Percentiles rank a stretch among this genome's conserved stretches.
These are phyloP conservation scores for Hyphodiscus sp. DNA, from an alignment of 2,329 filamentous ascomycete species.

Conservation along the genomic window DNA sequence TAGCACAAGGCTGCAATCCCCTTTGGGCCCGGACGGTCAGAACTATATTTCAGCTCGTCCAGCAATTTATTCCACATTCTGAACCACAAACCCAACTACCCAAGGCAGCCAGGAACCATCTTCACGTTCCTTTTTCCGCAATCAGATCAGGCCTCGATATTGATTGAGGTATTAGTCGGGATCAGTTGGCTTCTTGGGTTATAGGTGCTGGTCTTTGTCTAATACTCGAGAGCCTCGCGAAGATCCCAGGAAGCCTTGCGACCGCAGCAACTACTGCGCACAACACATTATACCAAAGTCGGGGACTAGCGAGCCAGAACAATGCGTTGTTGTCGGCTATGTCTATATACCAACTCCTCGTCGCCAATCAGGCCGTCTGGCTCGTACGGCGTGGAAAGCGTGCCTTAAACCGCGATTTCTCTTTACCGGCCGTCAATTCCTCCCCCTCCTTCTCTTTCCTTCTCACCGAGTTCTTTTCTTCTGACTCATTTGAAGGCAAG, in stretches of 20 bases:
- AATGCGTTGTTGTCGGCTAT: not conserved
- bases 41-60: not conserved
- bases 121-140: not conserved
- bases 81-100: not conserved
- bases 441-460: not conserved
- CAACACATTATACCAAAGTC: not conserved
- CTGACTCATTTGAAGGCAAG: not conserved
- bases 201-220: not conserved
- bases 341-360: not conserved
- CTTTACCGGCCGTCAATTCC: not conserved
- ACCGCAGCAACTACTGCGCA: not conserved
- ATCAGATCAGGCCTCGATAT: not conserved
- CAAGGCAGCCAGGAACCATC: not conserved
- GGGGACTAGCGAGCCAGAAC: not conserved
- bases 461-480: not conserved
- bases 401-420: not conserved
- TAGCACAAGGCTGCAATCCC: not conserved
- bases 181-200: not conserved
- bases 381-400: not conserved
- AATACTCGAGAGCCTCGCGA: not conserved
- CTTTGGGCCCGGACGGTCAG: not conserved
- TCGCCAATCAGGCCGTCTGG: not conserved
- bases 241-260: not conserved
- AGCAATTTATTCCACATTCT: not conserved
- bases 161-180: not conserved